A percentile compares a stretch with the other conserved stretches of the same genome.
Evolutionary conservation across 352 stramenopile species (phyloP).

Genomic region (Phytophthora pinifolia): DNA sequence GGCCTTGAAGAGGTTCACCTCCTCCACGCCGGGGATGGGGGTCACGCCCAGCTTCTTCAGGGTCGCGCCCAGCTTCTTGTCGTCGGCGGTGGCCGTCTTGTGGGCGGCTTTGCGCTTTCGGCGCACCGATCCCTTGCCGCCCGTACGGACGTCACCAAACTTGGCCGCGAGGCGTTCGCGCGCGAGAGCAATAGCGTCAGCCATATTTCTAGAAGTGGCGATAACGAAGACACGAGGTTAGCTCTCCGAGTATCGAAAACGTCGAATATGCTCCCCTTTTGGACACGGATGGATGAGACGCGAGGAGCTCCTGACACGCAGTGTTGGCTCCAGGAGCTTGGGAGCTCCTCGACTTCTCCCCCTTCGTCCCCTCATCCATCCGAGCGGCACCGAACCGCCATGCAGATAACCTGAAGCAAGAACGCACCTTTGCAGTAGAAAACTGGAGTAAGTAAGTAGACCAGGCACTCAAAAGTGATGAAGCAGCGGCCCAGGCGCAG

Average conservation of each 20-base stretch:
- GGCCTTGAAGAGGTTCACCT: conserved; percentile 99
- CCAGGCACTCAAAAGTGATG: conserved; percentile 74
- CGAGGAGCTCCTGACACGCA: neutral
- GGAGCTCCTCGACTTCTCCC: no score
- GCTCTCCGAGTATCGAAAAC: neutral
- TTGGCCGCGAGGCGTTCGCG: conserved; percentile 85
- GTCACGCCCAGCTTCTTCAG: conserved; percentile 99
- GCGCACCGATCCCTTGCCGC: conserved; percentile 95
- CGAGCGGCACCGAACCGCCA: neutral
- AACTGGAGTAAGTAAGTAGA: conserved; percentile 60
- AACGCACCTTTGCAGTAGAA: conserved; percentile 36
- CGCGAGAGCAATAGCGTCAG: conserved; percentile 89
- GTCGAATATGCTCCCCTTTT: neutral
- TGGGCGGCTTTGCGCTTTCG: conserved; percentile 96
- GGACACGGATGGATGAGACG: neutral
- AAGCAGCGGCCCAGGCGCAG: neutral
- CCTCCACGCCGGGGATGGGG: conserved; percentile 98
- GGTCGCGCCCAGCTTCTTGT: conserved; percentile 97
- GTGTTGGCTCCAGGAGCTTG: no score
- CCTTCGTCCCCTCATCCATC: neutral
- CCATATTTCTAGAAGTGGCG: conserved; percentile 52
- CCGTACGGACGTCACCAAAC: conserved; percentile 92
- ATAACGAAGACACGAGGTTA: conserved; percentile 7
- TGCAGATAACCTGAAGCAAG: neutral
- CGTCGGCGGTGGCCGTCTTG: conserved; percentile 93